Base-by-base conservation (phyloP, 495 filamentous ascomycete genomes). In the Aspergillus conjunctus region DNA sequence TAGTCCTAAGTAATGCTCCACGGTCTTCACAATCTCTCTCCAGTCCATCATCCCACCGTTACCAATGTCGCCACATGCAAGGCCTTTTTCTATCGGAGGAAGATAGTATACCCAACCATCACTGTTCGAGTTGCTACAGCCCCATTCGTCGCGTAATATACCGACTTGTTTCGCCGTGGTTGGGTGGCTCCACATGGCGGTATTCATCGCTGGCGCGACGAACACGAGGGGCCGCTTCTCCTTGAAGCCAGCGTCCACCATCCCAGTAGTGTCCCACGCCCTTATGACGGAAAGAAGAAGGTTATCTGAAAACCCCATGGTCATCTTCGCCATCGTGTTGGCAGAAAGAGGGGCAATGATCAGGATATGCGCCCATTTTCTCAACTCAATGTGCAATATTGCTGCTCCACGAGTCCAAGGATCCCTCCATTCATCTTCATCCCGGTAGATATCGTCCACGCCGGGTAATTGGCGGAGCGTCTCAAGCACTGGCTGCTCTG, bases 161-260 rank as follows among this genome's bases (percentile, higher is more conserved):
- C 69, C 65, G 10, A 96, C 69, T 54, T 95, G 89, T 61, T 85
- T 83, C 49, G 68, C 76, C 0, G 92, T 96, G 41, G 96, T 73
- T 17, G 92, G 92, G 73, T 97, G 90, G 53, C 78, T 77, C 88
- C 88, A 96, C 93, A 96, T 96, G 3, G 85, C 86, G n/a, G 87
- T 91, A 75, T 95, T 93, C 91, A 95, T 92, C 14, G 87, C 84
- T 44, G 86, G 89, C 0, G 73, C 74, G 20, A 73, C 71, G 43
- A 79, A 68, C 20, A 81, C 73, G 44, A 63, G 58, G 22, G 67
- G 62, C 50, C 64, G 68, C 39, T 51, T 64, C 9, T 41, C 37
- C 37, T 70, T 73, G 44, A 71, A 64, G 21, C 39, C 59, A 11
- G 54, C 54, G 61, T 90, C 87, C 9, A 88, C 77, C 50, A 74